These are phyloP conservation scores for Apiospora pterosperma DNA, from an alignment of 2,329 filamentous ascomycete genomes.

Conservation along the genomic window DNA sequence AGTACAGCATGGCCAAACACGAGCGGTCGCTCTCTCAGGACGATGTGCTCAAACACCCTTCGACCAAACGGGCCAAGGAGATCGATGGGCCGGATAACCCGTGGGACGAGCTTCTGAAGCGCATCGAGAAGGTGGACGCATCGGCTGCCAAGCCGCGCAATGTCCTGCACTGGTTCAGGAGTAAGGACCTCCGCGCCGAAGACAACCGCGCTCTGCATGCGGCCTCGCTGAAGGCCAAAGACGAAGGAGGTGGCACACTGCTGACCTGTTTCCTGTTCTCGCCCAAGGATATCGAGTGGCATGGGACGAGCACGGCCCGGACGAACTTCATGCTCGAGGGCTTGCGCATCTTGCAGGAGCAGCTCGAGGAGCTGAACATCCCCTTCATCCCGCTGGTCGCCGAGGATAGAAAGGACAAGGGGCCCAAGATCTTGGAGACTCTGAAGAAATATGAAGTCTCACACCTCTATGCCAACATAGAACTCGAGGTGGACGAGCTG, in stretches of 20 bases:
- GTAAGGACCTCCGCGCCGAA: conserved; percentile 20
- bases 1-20: conserved; percentile 10
- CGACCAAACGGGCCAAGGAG: conserved; percentile 23
- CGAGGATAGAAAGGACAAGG: conserved; percentile 14
- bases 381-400: conserved; percentile 18
- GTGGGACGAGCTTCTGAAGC: conserved; percentile 10
- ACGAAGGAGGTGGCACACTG: conserved; percentile 12
- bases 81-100: conserved; percentile 18
- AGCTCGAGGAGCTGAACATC: conserved; percentile 16
- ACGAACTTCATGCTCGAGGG: conserved; percentile 20
- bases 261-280: conserved; percentile 20
- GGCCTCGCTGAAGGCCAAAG: conserved; percentile 15
- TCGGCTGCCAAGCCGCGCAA: background rate
- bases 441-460: conserved; percentile 14
- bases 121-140: conserved; percentile 6
- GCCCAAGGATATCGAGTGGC: conserved; percentile 21
- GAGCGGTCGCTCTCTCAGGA: conserved; percentile 16
- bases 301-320: conserved; percentile 19
- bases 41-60: conserved; percentile 19
- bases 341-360: conserved; percentile 14
- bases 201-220: conserved; percentile 19
- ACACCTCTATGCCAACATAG: conserved; percentile 20
- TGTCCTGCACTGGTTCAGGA: conserved; percentile 22
- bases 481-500: conserved; percentile 23
- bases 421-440: conserved; percentile 12